Percentiles rank a stretch among this genome's conserved stretches.
Conservation (phyloP, 495 filamentous ascomycete genomes). For the Xylaria nigripes region DNA sequence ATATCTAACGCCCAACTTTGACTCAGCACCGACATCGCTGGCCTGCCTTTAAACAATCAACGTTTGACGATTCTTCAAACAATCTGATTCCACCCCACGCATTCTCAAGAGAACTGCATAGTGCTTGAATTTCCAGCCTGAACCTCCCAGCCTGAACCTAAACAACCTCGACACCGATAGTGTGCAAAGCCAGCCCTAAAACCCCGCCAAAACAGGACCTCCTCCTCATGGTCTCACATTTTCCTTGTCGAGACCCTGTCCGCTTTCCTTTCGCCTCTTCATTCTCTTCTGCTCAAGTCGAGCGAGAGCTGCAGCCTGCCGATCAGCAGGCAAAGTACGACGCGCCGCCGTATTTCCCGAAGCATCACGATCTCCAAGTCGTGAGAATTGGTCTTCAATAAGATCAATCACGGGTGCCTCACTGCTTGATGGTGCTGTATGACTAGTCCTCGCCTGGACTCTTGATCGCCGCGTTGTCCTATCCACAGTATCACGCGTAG, state of each 20-base stretch:
- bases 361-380: slow-evolving; percentile 27
- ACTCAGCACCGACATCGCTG: not conserved
- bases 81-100: not conserved
- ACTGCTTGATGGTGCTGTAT: slow-evolving; percentile 14
- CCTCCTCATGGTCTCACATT: slow-evolving; percentile 27
- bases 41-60: too few species aligned
- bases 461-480: slow-evolving; percentile 21
- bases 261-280: slow-evolving; percentile 23
- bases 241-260: slow-evolving; percentile 34
- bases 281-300: slow-evolving; percentile 50
- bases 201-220: not conserved
- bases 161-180: not conserved
- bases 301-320: slow-evolving; percentile 54
- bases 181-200: not conserved
- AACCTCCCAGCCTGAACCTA: not conserved
- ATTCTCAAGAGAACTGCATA: not conserved
- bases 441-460: slow-evolving; percentile 21
- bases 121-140: too few species aligned
- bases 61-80: too few species aligned
- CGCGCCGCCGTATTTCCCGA: slow-evolving; percentile 31
- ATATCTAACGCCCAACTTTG: slow-evolving; percentile 3
- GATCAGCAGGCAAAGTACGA: slow-evolving; percentile 48
- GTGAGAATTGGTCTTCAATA: slow-evolving; percentile 35
- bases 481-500: slow-evolving; percentile 12
- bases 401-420: slow-evolving; percentile 28